Evolutionary conservation across 1,284 basidiomycete species (phyloP), one percentile per base, ranked within the genome.

Genomic region (Trichosporon faecale): DNA sequence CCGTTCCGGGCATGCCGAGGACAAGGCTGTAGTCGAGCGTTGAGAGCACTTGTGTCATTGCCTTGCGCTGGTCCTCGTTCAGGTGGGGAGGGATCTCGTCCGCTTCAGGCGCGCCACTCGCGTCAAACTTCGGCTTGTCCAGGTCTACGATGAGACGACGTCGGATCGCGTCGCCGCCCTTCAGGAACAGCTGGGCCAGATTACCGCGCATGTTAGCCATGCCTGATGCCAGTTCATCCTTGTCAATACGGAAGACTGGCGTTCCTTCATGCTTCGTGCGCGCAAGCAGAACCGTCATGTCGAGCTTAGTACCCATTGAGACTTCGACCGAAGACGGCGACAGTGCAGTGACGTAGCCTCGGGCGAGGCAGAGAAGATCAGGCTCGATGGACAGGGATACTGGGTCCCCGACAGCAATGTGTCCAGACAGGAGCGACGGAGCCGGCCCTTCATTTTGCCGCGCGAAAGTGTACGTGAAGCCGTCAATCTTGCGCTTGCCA

Each of bases 1-100:
- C 96, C 2, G 97, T 98, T 0, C 96, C 96, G 1, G 96, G 96
- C 97, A 99, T 98, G 27, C 96, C 97, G 5, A 98, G 86, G 35
- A 99, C 88, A 61, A 98, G 85, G 0, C 95, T 90, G 79, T 98
- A 99, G 81, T 99, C 95, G 71, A 89, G 85, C 0, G 96, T 93
- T 2, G 86, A 85, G 18, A 98, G 82, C 2, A 91, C 92, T 72
- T 89, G 91, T 33, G 84, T 81, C 79, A 98, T 87, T 0, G 95
- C 95, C 2, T 81, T 81, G 61, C 85, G 80, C 83, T 99, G 97
- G 72, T 91, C 90, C 0, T 82, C 77, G 77, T 98, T 98, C 16
- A 98, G 86, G 35, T 81, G 74, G 5, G 72, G 16, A 1, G 81
- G 77, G 4, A 82, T 72, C 31, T 78, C 70, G 12, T 73, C 6